These are phyloP conservation scores for Aristolochia californica DNA, from an alignment of 164 flowering plant genomes.

Conservation along the genomic window DNA sequence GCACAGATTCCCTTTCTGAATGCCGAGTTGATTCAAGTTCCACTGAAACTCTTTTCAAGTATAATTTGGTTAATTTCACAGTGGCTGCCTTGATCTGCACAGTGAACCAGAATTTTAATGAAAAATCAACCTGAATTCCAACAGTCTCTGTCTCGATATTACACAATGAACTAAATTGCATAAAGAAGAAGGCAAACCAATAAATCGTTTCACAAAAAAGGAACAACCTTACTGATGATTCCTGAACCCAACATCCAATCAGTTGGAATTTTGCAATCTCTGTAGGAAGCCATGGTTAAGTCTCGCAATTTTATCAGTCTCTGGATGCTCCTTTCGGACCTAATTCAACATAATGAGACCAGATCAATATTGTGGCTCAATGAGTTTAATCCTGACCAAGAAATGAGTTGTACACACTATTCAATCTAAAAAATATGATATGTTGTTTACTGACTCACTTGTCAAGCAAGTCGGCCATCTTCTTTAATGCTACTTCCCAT, in stretches of 20 bases:
- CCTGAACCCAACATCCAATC: constrained; percentile 81
- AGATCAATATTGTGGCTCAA: not conserved
- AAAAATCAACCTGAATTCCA: no score
- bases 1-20: constrained; percentile 36
- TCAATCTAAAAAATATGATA: not conserved
- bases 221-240: constrained; percentile 41
- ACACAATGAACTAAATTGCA: not conserved
- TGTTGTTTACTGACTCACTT: constrained; percentile 26
- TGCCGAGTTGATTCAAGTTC: constrained; percentile 38
- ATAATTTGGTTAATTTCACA: constrained; percentile 43
- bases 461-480: constrained; percentile 48
- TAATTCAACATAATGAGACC: constrained; percentile 10
- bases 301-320: constrained; percentile 37
- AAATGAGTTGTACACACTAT: constrained; percentile 1
- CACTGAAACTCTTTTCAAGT: constrained; percentile 48
- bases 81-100: constrained; percentile 58
- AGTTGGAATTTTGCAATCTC: constrained; percentile 38
- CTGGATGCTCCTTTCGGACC: constrained; percentile 52
- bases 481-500: constrained; percentile 46
- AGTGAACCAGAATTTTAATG: not conserved
- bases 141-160: no score
- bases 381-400: not conserved
- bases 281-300: constrained; percentile 32
- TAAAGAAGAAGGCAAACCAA: not conserved
- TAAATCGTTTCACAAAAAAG: not conserved